Evolutionary conservation across 1,284 basidiomycete species (phyloP).

Genomic region (Vanrija sp.): DNA sequence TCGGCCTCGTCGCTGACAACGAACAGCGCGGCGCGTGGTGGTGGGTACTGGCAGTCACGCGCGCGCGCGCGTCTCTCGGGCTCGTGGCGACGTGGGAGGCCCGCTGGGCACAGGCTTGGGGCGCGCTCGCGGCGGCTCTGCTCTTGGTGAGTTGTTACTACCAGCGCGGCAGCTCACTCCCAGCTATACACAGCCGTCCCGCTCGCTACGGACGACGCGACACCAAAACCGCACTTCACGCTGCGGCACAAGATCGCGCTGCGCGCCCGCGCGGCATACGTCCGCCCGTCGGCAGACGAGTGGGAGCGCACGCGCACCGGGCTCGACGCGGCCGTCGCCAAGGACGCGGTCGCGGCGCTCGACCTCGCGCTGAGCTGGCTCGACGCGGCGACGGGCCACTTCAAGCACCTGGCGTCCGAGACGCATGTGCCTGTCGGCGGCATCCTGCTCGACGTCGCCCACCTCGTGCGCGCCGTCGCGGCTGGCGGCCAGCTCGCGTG

Average conservation of each 20-base stretch:
- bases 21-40: slow-evolving; percentile 37
- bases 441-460: too few species aligned
- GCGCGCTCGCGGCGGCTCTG: slow-evolving; percentile 21
- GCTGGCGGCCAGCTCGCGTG: too few species aligned
- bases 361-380: not conserved
- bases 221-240: slow-evolving; percentile 3
- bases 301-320: not conserved
- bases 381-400: not conserved
- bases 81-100: not conserved
- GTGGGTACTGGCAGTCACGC: slow-evolving; percentile 24
- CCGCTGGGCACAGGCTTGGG: slow-evolving; percentile 26
- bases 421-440: too few species aligned
- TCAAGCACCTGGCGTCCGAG: not conserved
- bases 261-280: not conserved
- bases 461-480: too few species aligned
- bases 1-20: slow-evolving; percentile 18
- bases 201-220: not conserved
- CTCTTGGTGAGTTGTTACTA: slow-evolving; percentile 21
- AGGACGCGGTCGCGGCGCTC: not conserved
- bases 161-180: too few species aligned
- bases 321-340: not conserved
- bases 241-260: slow-evolving; percentile 16
- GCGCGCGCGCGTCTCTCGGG: not conserved
- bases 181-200: slow-evolving; percentile 20
- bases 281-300: not conserved